Evolutionary conservation across 805 yeast species (phyloP).

Genomic region (Wickerhamiella occidentalis): DNA sequence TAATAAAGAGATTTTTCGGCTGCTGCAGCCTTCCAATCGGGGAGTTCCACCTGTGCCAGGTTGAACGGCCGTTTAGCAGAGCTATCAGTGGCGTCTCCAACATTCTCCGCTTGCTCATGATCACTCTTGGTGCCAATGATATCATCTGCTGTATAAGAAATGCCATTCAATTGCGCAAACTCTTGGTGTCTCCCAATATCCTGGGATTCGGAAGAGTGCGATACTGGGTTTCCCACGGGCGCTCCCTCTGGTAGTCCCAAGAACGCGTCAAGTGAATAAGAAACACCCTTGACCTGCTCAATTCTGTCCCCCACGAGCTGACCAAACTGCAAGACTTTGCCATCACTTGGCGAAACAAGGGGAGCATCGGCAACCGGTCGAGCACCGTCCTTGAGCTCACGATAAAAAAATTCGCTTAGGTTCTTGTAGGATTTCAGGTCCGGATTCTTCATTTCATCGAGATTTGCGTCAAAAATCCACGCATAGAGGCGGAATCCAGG

Average conservation of each 20-base stretch:
- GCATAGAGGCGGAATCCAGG: conserved; percentile 75
- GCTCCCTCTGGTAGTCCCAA: conserved; percentile 40
- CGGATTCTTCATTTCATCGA: conserved; percentile 79
- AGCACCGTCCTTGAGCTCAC: conserved; percentile 63
- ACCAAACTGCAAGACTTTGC: conserved; percentile 78
- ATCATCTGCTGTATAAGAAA: conserved; percentile 57
- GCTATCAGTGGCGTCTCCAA: conserved; percentile 53
- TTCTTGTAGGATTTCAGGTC: conserved; percentile 65
- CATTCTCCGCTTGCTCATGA: conserved; percentile 40
- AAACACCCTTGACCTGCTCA: conserved; percentile 95
- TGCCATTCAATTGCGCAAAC: conserved; percentile 68
- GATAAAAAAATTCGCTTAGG: conserved; percentile 81
- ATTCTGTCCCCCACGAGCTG: conserved; percentile 52
- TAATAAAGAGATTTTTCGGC: conserved; percentile 54
- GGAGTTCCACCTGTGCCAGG: conserved; percentile 13
- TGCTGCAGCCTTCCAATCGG: conserved; percentile 24
- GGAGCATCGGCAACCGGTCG: conserved; percentile 61
- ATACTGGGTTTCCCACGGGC: conserved; percentile 6
- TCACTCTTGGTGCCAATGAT: conserved; percentile 41
- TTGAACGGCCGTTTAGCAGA: background rate
- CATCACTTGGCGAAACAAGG: conserved; percentile 87
- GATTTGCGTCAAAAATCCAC: conserved; percentile 68
- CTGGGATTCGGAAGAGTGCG: conserved; percentile 14
- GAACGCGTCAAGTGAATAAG: conserved; percentile 78
- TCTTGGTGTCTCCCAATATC: conserved; percentile 47